phyloP scores from a whole-genome alignment of 495 filamentous ascomycete genomes.

The Extremus antarcticus region DNA sequence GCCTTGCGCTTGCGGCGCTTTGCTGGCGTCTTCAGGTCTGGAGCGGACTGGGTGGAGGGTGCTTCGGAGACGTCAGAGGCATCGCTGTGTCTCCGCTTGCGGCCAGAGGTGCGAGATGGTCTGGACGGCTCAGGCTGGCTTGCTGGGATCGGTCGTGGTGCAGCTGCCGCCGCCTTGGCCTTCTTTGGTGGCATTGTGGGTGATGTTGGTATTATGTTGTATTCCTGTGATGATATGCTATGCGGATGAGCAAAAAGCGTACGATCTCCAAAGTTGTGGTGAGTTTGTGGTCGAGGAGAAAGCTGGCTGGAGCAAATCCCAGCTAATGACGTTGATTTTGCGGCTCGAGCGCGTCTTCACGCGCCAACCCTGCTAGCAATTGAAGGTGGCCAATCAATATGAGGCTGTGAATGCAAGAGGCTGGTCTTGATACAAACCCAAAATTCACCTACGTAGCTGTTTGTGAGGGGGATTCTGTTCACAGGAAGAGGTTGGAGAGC shows the following conservation, averaged over 20 bases:
- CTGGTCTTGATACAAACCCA: too few species aligned
- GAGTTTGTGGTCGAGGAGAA: too few species aligned
- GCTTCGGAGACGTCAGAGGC: slow-evolving; percentile 10
- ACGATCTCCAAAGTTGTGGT: too few species aligned
- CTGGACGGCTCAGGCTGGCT: not conserved
- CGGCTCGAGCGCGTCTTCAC: too few species aligned
- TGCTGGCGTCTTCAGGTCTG: not conserved
- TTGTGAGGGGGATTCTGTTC: too few species aligned
- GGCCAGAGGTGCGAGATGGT: not conserved
- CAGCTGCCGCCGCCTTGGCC: not conserved
- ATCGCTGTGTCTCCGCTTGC: slow-evolving; percentile 16
- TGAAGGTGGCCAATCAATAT: too few species aligned
- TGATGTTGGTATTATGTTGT: not conserved
- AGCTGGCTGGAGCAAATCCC: too few species aligned
- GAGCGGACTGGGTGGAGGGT: not conserved
- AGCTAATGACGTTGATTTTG: too few species aligned
- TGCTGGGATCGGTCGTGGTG: not conserved
- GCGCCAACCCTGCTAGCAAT: too few species aligned
- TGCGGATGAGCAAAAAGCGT: not conserved
- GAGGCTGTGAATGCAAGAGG: too few species aligned
- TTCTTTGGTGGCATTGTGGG: slow-evolving; percentile 3
- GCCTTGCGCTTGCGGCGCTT: slow-evolving; percentile 3
- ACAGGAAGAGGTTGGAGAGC: too few species aligned
- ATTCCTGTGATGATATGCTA: not conserved
- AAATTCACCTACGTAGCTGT: too few species aligned